A percentile compares a stretch with the other conserved stretches of the same genome.
Conservation (phyloP, 2,329 filamentous ascomycete species). For the Alternaria ethzedia region DNA sequence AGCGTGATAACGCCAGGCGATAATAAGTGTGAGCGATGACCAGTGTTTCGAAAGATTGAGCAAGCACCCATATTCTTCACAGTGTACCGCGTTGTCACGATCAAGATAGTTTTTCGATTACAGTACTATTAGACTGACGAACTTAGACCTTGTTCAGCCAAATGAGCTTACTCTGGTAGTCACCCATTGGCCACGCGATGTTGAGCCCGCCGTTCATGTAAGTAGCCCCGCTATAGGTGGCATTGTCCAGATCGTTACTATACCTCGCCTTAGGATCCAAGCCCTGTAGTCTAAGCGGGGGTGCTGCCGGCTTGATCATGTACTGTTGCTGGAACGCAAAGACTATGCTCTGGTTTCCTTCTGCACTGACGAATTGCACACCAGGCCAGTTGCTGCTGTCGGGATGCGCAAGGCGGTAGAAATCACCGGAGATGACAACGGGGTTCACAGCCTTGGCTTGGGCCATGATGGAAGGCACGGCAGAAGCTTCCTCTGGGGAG, state of each 20-base stretch:
- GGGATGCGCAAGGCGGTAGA: slow-evolving; percentile 66
- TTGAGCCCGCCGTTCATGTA: slow-evolving; percentile 69
- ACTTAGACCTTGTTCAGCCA: slow-evolving; percentile 55
- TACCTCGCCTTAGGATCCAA: slow-evolving; percentile 63
- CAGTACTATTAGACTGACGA: neutral
- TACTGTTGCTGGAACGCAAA: slow-evolving; percentile 67
- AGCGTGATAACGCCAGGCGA: neutral
- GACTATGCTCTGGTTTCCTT: slow-evolving; percentile 58
- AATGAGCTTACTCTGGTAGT: slow-evolving; percentile 65
- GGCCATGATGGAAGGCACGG: slow-evolving; percentile 62
- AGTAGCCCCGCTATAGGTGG: slow-evolving; percentile 63
- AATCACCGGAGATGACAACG: slow-evolving; percentile 63
- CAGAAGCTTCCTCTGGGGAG: slow-evolving; percentile 57
- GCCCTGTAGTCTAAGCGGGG: slow-evolving; percentile 62
- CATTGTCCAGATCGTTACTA: slow-evolving; percentile 57
- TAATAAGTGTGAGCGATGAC: neutral
- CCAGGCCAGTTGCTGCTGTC: slow-evolving; percentile 68
- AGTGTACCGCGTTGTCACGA: neutral
- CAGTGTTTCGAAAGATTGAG: neutral
- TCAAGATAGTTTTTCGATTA: neutral
- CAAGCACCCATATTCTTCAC: neutral
- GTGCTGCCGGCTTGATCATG: slow-evolving; percentile 60
- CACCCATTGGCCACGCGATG: slow-evolving; percentile 54
- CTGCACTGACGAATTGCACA: slow-evolving; percentile 63
- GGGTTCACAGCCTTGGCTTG: slow-evolving; percentile 65